A percentile compares a stretch with the other conserved stretches of the same genome.
Evolutionary conservation across 352 stramenopile species (phyloP).

Genomic region (Pythium volutum): DNA sequence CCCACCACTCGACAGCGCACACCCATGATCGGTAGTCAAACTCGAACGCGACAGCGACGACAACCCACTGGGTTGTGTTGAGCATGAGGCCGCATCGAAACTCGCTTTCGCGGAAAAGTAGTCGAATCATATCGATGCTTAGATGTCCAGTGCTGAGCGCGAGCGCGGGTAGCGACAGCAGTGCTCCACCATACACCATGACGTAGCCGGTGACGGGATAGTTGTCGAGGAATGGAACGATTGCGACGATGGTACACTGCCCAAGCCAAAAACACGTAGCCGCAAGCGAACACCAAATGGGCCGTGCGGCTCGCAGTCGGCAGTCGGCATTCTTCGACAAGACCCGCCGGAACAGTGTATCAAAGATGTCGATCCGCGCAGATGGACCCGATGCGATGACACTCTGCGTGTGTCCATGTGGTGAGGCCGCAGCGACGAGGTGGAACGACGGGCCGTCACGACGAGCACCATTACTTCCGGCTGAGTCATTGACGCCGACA

Average conservation of each 20-base stretch:
- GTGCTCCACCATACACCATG: not conserved
- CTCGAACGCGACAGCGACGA: conserved; percentile 12
- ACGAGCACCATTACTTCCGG: not conserved
- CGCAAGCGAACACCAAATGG: not conserved
- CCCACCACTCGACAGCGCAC: conserved; percentile 28
- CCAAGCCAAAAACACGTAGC: conserved; percentile 14
- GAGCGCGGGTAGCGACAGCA: conserved; percentile 21
- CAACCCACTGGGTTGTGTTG: conserved; percentile 29
- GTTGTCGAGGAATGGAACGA: conserved; percentile 17
- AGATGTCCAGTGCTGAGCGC: conserved; percentile 17
- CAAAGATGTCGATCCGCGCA: conserved; percentile 9
- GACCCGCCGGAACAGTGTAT: not conserved
- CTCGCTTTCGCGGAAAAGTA: conserved; percentile 24
- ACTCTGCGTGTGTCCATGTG: not conserved
- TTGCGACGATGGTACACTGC: conserved; percentile 4
- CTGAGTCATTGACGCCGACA: not conserved
- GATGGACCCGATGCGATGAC: conserved; percentile 1
- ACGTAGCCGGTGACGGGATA: not conserved
- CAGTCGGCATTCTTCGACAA: not conserved
- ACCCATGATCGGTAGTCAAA: conserved; percentile 19
- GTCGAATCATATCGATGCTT: conserved; percentile 18
- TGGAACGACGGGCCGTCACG: conserved; percentile 11
- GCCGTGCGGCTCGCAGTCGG: not conserved
- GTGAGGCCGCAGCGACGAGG: conserved; percentile 7
- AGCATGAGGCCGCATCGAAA: conserved; percentile 26